Percentiles rank a stretch among this genome's conserved stretches.
Evolutionary conservation across 768 basidiomycete genomes (phyloP).

Genomic region (Clitopilus passeckerianus): DNA sequence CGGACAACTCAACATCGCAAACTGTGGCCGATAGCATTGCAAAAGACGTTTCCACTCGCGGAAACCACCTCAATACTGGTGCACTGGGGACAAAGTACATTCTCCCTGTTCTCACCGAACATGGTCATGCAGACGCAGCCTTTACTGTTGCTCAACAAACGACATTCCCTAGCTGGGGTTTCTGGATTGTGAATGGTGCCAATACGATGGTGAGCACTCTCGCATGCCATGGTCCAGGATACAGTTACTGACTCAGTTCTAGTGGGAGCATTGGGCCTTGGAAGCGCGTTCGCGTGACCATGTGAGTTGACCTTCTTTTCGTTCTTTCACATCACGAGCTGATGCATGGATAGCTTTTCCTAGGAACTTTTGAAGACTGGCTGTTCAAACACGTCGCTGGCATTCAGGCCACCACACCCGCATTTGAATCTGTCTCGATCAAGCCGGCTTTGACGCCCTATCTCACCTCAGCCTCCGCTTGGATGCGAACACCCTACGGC

Average conservation of each 20-base stretch:
- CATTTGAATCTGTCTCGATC: conserved; percentile 19
- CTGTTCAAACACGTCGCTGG: conserved; percentile 22
- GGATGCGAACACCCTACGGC: conserved; percentile 22
- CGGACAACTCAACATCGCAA: conserved; percentile 15
- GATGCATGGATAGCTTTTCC: conserved; percentile 15
- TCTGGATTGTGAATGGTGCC: conserved; percentile 23
- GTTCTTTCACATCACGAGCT: neutral
- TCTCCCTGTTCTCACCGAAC: conserved; percentile 17
- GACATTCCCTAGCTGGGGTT: conserved; percentile 25
- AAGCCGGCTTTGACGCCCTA: conserved; percentile 13
- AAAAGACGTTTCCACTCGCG: conserved; percentile 14
- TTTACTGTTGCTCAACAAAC: conserved; percentile 20
- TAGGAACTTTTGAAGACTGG: conserved; percentile 27
- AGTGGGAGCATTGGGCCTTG: conserved; percentile 27
- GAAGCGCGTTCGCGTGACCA: conserved; percentile 24
- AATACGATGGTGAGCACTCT: conserved; percentile 18
- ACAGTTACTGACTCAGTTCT: neutral
- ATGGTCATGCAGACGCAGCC: conserved; percentile 18
- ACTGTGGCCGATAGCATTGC: conserved; percentile 20
- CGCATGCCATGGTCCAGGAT: neutral
- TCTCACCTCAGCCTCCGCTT: conserved; percentile 16
- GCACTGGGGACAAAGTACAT: conserved; percentile 20
- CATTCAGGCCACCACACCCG: conserved; percentile 17
- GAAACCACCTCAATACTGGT: conserved; percentile 19
- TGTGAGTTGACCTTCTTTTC: conserved; percentile 10